Conservation (phyloP, 495 filamentous ascomycete genomes). For the Aspergillus mulundensis region DNA sequence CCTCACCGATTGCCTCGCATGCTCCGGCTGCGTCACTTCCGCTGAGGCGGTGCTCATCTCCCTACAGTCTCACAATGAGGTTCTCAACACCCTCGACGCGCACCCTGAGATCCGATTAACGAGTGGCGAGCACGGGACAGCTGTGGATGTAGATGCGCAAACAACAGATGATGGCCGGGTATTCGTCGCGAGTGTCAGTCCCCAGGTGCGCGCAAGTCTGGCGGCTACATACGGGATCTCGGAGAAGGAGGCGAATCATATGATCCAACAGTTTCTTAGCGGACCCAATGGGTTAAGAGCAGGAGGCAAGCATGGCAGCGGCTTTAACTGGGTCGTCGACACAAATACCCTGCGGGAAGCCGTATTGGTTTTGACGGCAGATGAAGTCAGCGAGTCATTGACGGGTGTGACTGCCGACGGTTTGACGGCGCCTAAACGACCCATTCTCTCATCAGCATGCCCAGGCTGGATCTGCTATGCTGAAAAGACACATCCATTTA, state of each 20-base stretch:
- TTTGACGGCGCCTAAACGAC: slow-evolving; percentile 49
- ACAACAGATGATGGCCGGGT: slow-evolving; percentile 53
- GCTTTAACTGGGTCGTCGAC: slow-evolving; percentile 84
- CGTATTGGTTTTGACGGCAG: slow-evolving; percentile 72
- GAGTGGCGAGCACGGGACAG: slow-evolving; percentile 20
- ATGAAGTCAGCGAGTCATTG: slow-evolving; percentile 60
- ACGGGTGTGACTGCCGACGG: slow-evolving; percentile 11
- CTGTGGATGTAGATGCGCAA: slow-evolving; percentile 21
- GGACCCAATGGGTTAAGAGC: slow-evolving; percentile 62
- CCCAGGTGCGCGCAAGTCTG: slow-evolving; percentile 81
- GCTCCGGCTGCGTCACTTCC: slow-evolving; percentile 95
- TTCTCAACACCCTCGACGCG: slow-evolving; percentile 73
- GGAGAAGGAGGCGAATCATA: slow-evolving; percentile 66
- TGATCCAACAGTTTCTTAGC: slow-evolving; percentile 77
- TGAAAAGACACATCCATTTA: slow-evolving; percentile 91
- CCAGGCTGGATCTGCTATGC: slow-evolving; percentile 99
- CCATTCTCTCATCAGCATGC: slow-evolving; percentile 85
- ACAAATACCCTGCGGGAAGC: slow-evolving; percentile 77
- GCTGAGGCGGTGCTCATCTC: slow-evolving; percentile 93
- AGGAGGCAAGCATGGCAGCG: slow-evolving; percentile 66
- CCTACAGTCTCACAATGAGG: slow-evolving; percentile 87
- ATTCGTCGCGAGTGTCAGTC: slow-evolving; percentile 88
- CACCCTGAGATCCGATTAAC: slow-evolving; percentile 48
- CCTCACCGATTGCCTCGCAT: slow-evolving; percentile 94
- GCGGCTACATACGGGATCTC: slow-evolving; percentile 75